Evolutionary conservation across 2,329 filamentous ascomycete species (phyloP).

Genomic region (Mycosphaerella sp.): DNA sequence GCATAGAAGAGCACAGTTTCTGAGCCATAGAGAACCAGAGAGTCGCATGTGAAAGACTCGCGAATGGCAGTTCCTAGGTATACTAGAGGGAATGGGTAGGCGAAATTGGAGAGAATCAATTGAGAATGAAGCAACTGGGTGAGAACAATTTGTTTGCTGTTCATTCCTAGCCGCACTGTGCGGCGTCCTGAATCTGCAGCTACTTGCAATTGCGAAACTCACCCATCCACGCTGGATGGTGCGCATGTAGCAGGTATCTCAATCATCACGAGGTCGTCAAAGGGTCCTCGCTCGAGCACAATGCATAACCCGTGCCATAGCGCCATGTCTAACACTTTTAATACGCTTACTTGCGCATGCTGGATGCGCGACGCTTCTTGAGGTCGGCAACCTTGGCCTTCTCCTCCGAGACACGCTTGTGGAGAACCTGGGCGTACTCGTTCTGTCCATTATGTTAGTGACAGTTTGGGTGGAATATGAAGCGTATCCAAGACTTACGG

Average conservation of each 20-base stretch:
- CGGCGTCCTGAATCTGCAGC: slow-evolving; percentile 12
- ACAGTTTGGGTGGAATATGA: background rate
- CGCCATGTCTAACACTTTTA: slow-evolving; percentile 14
- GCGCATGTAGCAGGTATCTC: slow-evolving; percentile 14
- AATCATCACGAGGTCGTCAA: slow-evolving; percentile 15
- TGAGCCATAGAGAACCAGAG: too few relatives aligned
- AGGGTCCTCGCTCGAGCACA: slow-evolving; percentile 12
- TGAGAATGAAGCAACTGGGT: background rate
- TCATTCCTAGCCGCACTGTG: slow-evolving; percentile 14
- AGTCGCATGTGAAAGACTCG: background rate
- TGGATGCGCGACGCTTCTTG: slow-evolving; percentile 95
- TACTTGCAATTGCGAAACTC: slow-evolving; percentile 9
- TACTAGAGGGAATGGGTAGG: background rate
- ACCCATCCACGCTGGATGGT: slow-evolving; percentile 15
- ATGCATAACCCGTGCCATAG: slow-evolving; percentile 17
- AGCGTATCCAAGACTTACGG: slow-evolving; percentile 58
- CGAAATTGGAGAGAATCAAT: background rate
- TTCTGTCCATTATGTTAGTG: slow-evolving; percentile 55
- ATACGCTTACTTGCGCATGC: slow-evolving; percentile 68
- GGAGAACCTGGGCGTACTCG: slow-evolving; percentile 93
- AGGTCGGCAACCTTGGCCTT: slow-evolving; percentile 89
- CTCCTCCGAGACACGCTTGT: slow-evolving; percentile 95
- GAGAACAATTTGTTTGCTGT: slow-evolving; percentile 15
- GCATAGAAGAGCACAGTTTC: too few relatives aligned
- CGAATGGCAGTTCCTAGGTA: background rate